phyloP scores from a whole-genome alignment of 2,329 filamentous ascomycete genomes.

The Penicillium sp. region DNA sequence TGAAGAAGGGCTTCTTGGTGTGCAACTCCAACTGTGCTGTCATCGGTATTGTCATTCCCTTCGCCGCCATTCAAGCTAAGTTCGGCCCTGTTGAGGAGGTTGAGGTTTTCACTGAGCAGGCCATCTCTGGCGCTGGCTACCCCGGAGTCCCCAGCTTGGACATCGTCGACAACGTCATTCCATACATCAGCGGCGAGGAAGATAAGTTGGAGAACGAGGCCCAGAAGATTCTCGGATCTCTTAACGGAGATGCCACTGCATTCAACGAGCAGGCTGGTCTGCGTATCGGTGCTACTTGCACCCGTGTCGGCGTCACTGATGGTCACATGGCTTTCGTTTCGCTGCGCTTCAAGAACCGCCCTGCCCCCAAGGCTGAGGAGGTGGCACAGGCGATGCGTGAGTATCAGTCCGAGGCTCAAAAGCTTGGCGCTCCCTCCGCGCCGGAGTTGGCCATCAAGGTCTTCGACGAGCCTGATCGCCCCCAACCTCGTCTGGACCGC shows the following conservation, averaged over 20 bases:
- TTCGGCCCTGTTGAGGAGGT: constrained; percentile 79
- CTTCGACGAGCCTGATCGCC: constrained; percentile 85
- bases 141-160: constrained; percentile 80
- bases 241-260: constrained; percentile 71
- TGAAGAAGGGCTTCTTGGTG: constrained; percentile 86
- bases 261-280: constrained; percentile 75
- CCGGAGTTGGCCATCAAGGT: constrained; percentile 80
- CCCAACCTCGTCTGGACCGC: constrained; percentile 87
- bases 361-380: constrained; percentile 71
- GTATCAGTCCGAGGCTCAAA: constrained; percentile 80
- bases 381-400: constrained; percentile 77
- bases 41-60: constrained; percentile 92
- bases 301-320: constrained; percentile 90
- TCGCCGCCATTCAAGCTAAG: constrained; percentile 81
- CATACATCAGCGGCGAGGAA: constrained; percentile 90
- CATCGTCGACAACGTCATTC: constrained; percentile 93
- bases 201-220: constrained; percentile 96
- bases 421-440: constrained; percentile 82
- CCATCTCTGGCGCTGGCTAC: constrained; percentile 82
- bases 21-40: constrained; percentile 99
- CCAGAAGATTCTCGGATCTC: constrained; percentile 82
- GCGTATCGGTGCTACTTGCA: constrained; percentile 83
- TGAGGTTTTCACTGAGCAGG: constrained; percentile 92
- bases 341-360: constrained; percentile 74
- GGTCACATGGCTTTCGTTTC: constrained; percentile 96